Percentiles rank a stretch among this genome's conserved stretches.
These are phyloP conservation scores for Coniella vitis DNA, from an alignment of 2,329 filamentous ascomycete species.

Conservation along the genomic window DNA sequence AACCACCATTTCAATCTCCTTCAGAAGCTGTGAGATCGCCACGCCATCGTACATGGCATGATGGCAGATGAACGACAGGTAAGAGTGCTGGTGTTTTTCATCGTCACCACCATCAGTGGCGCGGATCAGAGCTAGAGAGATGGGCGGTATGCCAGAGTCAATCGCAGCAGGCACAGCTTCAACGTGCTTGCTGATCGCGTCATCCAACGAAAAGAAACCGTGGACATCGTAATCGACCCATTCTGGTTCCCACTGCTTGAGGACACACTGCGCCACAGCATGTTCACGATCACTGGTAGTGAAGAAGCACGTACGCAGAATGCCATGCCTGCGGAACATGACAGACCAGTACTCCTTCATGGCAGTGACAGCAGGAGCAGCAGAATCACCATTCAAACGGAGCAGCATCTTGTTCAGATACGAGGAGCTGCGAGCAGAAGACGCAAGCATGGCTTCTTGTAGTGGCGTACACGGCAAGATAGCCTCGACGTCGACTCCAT, in stretches of 20 bases:
- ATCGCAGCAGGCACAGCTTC: conserved; percentile 31
- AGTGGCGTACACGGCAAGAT: conserved; percentile 79
- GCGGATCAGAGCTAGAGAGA: conserved; percentile 37
- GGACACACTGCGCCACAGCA: conserved; percentile 67
- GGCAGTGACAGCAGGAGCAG: conserved; percentile 15
- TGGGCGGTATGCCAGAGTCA: conserved; percentile 38
- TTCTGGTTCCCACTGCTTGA: conserved; percentile 37
- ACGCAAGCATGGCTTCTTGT: conserved; percentile 80
- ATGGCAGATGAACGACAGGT: conserved; percentile 53
- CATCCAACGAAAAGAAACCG: conserved; percentile 28
- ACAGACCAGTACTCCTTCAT: conserved; percentile 56
- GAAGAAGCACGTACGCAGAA: conserved; percentile 71
- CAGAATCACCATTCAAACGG: conserved; percentile 43
- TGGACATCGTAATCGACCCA: conserved; percentile 32
- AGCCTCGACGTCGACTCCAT: conserved; percentile 35
- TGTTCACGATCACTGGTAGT: conserved; percentile 52
- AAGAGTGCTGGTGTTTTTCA: conserved; percentile 21
- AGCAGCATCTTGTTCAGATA: conserved; percentile 73
- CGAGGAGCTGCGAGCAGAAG: conserved; percentile 36
- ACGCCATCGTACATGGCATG: conserved; percentile 85
- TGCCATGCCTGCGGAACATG: conserved; percentile 62
- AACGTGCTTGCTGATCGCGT: conserved; percentile 34
- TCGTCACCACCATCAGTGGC: no score
- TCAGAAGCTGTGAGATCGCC: conserved; percentile 62
- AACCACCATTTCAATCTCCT: conserved; percentile 61